Percentiles rank a stretch among this genome's conserved stretches.
Evolutionary conservation across 306 rosid species (phyloP).

Genomic region (Casuarina cunninghamiana): DNA sequence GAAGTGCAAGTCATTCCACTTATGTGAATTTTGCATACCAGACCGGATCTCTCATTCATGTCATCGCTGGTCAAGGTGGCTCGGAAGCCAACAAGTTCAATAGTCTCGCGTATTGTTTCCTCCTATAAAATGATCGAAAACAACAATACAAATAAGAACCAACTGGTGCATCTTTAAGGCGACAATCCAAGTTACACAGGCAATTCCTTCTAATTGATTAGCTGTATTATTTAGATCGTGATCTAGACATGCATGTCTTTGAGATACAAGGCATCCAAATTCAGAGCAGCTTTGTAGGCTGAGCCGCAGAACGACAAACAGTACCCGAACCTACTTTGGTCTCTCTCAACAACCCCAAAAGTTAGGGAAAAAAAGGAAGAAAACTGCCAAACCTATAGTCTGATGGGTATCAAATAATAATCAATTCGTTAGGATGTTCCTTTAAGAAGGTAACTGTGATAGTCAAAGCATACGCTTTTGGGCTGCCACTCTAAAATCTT

Average conservation of each 20-base stretch:
- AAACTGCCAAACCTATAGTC: no score
- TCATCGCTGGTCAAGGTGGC: conserved; percentile 47
- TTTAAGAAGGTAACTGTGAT: not conserved
- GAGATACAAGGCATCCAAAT: not conserved
- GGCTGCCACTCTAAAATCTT: not conserved
- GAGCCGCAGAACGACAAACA: not conserved
- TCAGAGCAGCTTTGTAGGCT: not conserved
- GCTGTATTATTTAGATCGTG: not conserved
- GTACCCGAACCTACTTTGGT: no score
- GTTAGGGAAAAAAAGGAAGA: no score
- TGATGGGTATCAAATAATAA: no score
- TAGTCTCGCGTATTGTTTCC: conserved; percentile 59
- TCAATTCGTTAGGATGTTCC: not conserved
- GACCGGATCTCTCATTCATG: conserved; percentile 34
- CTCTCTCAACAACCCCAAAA: no score
- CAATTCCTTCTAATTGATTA: no score
- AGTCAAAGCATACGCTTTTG: not conserved
- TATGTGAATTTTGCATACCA: conserved; percentile 63
- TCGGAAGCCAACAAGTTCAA: conserved; percentile 74
- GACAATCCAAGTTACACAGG: no score
- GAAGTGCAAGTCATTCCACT: conserved; percentile 87
- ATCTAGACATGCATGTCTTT: not conserved
- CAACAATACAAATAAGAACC: not conserved
- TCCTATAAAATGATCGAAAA: conserved; percentile 40
- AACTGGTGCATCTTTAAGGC: not conserved